Evolutionary conservation across 2,329 filamentous ascomycete species (phyloP), one percentile per base, ranked within the genome.

Genomic region (Fusarium dimerum): DNA sequence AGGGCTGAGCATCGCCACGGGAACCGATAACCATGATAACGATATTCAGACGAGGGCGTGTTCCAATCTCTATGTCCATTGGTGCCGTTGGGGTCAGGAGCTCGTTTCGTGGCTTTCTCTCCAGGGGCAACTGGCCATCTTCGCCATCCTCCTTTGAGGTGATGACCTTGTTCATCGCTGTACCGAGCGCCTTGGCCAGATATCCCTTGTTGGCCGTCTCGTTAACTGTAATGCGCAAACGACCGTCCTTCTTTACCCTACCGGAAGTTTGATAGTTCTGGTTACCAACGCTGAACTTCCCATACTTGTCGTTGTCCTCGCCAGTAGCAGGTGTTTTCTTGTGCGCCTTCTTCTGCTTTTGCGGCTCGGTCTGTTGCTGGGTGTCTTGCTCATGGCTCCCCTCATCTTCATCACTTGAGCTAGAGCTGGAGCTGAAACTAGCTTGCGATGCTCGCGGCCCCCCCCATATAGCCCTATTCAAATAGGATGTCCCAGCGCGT

Each of bases 21-120:
- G 85, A 89, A 3, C 90, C 90, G 61, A 93, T 91, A 7, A 93
- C 87, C 82, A 92, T 91, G 62, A 93, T 86, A 29, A 92, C 88
- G 48, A 94, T 88, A 67, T 92, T 92, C 43, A 94, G 74, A 5
- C 59, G 75, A 2, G 85, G 79, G n/a, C 68, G 71, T 17, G 67
- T 69, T 12, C 57, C 47, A 9, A 62, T 63, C 13, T 71, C 65
- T 1, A 66, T 60, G 3, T 66, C 59, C 8, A 66, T 65, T 4
- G 68, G 71, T 3, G 67, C 68, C 1, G 67, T 65, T 5, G 72
- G 70, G 1, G 71, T 69, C 6, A 63, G 47, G 18, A 48, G 59
- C 29, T 50, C 50, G 20, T 43, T 51, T 16, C 57, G 54, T 3
- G 53, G 50, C 8, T 62, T 50, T n/a, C 53, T 54, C 7, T 54